phyloP scores from a whole-genome alignment of 805 yeast species.

The Kuraishia ogatae region DNA sequence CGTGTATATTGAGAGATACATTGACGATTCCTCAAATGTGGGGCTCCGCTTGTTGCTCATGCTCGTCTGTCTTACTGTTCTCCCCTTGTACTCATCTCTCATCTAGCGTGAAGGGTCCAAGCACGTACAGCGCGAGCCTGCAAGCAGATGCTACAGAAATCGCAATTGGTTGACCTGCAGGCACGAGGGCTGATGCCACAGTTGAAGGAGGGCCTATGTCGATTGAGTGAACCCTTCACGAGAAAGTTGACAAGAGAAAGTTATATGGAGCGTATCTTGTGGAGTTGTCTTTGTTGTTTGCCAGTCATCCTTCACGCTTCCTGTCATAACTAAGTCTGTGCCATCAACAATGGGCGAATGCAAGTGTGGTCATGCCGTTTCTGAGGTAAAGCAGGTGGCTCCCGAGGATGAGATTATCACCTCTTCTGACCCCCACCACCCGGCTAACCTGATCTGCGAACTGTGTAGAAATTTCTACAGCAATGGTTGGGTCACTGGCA shows the following conservation, averaged over 20 bases:
- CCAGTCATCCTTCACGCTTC: too few species aligned
- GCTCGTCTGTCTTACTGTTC: too few species aligned
- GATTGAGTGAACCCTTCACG: too few species aligned
- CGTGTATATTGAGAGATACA: too few species aligned
- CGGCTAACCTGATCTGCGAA: slow-evolving; percentile 80
- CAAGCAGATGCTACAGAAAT: neutral
- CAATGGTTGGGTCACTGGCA: slow-evolving; percentile 90
- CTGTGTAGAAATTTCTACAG: slow-evolving; percentile 69
- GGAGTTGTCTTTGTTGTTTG: too few species aligned
- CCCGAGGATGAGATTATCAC: slow-evolving; percentile 17
- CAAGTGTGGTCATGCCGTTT: neutral
- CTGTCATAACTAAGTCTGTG: too few species aligned
- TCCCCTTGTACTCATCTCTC: neutral
- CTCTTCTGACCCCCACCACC: slow-evolving; percentile 52
- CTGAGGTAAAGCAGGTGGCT: neutral
- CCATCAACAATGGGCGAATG: neutral
- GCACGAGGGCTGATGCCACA: neutral
- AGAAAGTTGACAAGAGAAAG: too few species aligned
- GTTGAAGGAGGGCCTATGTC: neutral
- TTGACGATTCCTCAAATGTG: too few species aligned
- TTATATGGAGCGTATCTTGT: too few species aligned
- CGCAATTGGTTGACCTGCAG: neutral
- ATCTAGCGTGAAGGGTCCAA: neutral
- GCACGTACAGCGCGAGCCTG: neutral
- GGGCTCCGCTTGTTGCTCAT: too few species aligned